A percentile compares a stretch with the other conserved stretches of the same genome.
Conservation (phyloP, 176 grass and related monocot genomes). For the Puccinellia tenuiflora region DNA sequence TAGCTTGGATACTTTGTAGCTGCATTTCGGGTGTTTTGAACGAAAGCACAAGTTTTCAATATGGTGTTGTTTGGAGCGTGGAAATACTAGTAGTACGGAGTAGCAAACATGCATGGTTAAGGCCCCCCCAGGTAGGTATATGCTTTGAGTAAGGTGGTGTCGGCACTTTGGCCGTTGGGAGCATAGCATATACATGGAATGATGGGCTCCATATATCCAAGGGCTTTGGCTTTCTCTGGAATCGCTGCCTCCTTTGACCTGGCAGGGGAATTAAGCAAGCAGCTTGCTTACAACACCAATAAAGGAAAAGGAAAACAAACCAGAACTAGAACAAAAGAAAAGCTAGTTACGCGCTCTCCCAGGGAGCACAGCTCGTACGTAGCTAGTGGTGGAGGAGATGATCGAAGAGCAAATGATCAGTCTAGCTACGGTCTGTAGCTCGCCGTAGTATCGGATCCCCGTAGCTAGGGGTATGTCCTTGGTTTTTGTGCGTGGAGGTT, state of each 20-base stretch:
- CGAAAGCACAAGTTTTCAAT: not conserved
- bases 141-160: conserved; percentile 34
- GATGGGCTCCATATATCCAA: conserved; percentile 66
- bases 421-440: not conserved
- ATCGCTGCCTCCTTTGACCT: conserved; percentile 75
- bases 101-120: not conserved
- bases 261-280: conserved; percentile 48
- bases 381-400: not conserved
- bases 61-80: not conserved
- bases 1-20: conserved; percentile 13
- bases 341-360: too few species aligned
- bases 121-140: conserved; percentile 7
- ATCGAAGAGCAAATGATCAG: not conserved
- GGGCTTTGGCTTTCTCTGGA: conserved; percentile 78
- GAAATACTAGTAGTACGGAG: too few species aligned
- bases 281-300: conserved; percentile 18
- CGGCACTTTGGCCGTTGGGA: conserved; percentile 42
- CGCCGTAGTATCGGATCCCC: conserved; percentile 45
- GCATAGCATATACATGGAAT: conserved; percentile 32
- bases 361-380: too few species aligned
- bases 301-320: conserved; percentile 35
- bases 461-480: conserved; percentile 1
- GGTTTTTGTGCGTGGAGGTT: conserved; percentile 39
- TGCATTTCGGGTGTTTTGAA: not conserved
- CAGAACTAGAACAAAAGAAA: conserved; percentile 19